Percentiles rank a stretch among this genome's conserved stretches.
These are phyloP conservation scores for Deakozyma indianensis DNA, from an alignment of 805 yeast species.

Conservation along the genomic window DNA sequence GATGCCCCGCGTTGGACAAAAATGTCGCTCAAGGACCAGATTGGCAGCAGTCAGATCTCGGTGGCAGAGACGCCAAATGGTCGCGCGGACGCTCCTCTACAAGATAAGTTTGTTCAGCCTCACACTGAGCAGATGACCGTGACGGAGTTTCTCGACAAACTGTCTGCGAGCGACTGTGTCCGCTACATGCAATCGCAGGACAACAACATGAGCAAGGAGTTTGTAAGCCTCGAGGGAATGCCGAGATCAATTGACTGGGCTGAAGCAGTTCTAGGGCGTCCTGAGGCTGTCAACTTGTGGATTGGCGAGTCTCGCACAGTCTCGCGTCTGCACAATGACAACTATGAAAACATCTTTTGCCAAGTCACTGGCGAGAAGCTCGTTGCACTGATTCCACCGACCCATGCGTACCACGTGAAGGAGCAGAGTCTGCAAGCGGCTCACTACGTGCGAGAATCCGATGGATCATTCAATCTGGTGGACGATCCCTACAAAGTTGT, in stretches of 20 bases:
- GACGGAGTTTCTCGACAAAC: slow-evolving; percentile 11
- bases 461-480: slow-evolving; percentile 8
- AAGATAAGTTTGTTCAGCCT: slow-evolving; percentile 20
- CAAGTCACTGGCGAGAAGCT: slow-evolving; percentile 22
- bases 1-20: background rate
- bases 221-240: slow-evolving; percentile 9
- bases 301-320: slow-evolving; percentile 20
- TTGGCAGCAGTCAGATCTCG: slow-evolving; percentile 3
- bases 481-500: slow-evolving; percentile 11
- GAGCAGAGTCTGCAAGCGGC: slow-evolving; percentile 19
- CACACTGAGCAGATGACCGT: slow-evolving; percentile 12
- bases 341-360: slow-evolving; percentile 24
- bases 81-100: slow-evolving; percentile 25
- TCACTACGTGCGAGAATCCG: slow-evolving; percentile 11
- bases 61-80: slow-evolving; percentile 23
- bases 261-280: slow-evolving; percentile 12
- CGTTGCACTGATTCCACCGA: slow-evolving; percentile 22
- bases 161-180: slow-evolving; percentile 8
- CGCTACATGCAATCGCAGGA: slow-evolving; percentile 26
- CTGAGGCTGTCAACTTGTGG: slow-evolving; percentile 27
- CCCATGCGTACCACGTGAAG: slow-evolving; percentile 16
- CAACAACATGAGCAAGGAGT: slow-evolving; percentile 19
- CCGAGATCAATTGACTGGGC: slow-evolving; percentile 10
- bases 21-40: background rate
- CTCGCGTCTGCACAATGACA: slow-evolving; percentile 23